phyloP scores from a whole-genome alignment of 208 protist genomes.

The Trichomonas tenax region DNA sequence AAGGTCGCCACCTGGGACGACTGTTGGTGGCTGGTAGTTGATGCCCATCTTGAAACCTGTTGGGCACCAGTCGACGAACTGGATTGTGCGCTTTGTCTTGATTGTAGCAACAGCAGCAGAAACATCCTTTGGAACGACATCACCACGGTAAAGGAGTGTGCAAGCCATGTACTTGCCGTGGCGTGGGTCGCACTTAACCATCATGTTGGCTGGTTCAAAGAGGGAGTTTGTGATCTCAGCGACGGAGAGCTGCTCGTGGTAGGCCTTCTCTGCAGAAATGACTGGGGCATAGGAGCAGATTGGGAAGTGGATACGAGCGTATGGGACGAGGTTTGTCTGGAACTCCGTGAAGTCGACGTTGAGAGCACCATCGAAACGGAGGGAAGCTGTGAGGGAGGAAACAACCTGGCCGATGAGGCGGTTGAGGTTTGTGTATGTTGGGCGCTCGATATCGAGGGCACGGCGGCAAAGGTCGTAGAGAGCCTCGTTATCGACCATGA shows the following conservation, averaged over 20 bases:
- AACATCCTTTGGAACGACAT: conserved; percentile 57
- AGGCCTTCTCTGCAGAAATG: conserved; percentile 52
- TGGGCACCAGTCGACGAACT: conserved; percentile 83
- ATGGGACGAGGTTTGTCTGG: conserved; percentile 54
- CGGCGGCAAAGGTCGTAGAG: conserved; percentile 49
- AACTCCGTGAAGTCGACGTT: conserved; percentile 55
- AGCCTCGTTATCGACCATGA: conserved; percentile 53
- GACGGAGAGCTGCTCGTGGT: conserved; percentile 72
- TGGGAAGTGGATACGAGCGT: conserved; percentile 53
- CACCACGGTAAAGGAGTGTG: conserved; percentile 56
- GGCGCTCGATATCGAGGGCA: conserved; percentile 53
- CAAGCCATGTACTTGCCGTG: conserved; percentile 60
- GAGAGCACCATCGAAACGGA: conserved; percentile 52
- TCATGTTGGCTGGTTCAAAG: conserved; percentile 71
- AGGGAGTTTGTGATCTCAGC: conserved; percentile 73
- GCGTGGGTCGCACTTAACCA: conserved; percentile 53
- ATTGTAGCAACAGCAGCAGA: conserved; percentile 50
- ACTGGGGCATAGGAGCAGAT: conserved; percentile 47
- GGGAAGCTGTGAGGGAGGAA: conserved; percentile 48
- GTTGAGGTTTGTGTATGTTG: conserved; percentile 54
- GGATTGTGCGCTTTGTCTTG: conserved; percentile 20
- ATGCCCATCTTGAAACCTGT: conserved; percentile 71
- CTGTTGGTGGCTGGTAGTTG: conserved; percentile 82
- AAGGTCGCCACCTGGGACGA: conserved; percentile 75
- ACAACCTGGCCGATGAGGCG: conserved; percentile 43